A percentile compares a stretch with the other conserved stretches of the same genome.
Conservation (phyloP, 2,329 filamentous ascomycete genomes). For the Fusarium sp. region DNA sequence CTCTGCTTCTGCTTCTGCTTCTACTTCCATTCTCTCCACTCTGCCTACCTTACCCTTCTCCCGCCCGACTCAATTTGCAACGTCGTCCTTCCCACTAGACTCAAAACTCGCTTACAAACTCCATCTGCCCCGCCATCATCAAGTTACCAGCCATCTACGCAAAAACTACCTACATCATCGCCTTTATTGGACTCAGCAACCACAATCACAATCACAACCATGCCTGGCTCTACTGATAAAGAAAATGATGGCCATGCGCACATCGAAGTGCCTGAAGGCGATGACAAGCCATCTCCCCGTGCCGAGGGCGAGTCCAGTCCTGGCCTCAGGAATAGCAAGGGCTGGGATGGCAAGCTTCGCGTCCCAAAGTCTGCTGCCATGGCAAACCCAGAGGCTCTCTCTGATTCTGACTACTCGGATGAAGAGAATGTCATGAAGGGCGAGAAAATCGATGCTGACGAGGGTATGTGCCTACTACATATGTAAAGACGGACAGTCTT, state of each 20-base stretch:
- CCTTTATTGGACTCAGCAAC: conserved; percentile 13
- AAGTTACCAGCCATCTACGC: conserved; percentile 7
- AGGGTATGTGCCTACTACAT: conserved; percentile 66
- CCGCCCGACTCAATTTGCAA: not conserved
- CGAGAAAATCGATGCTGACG: conserved; percentile 83
- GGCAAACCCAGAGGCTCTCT: conserved; percentile 83
- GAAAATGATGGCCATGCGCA: conserved; percentile 57
- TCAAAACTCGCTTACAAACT: conserved; percentile 28
- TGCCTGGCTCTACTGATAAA: conserved; percentile 59
- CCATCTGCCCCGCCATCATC: conserved; percentile 35
- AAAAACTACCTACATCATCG: conserved; percentile 31
- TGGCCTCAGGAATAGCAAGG: conserved; percentile 70
- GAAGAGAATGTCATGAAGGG: conserved; percentile 76
- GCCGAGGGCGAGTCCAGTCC: conserved; percentile 61
- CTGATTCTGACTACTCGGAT: conserved; percentile 87
- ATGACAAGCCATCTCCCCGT: conserved; percentile 57
- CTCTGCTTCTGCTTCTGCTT: not conserved
- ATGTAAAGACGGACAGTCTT: conserved; percentile 4
- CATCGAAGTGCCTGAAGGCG: conserved; percentile 64
- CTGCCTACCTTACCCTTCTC: not conserved
- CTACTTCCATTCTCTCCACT: not conserved
- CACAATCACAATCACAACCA: conserved; percentile 49
- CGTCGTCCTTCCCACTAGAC: conserved; percentile 2
- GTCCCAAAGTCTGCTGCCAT: conserved; percentile 73
- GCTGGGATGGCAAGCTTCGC: conserved; percentile 87